phyloP scores from a whole-genome alignment of 306 rosid species.

The Quercus engelmannii region DNA sequence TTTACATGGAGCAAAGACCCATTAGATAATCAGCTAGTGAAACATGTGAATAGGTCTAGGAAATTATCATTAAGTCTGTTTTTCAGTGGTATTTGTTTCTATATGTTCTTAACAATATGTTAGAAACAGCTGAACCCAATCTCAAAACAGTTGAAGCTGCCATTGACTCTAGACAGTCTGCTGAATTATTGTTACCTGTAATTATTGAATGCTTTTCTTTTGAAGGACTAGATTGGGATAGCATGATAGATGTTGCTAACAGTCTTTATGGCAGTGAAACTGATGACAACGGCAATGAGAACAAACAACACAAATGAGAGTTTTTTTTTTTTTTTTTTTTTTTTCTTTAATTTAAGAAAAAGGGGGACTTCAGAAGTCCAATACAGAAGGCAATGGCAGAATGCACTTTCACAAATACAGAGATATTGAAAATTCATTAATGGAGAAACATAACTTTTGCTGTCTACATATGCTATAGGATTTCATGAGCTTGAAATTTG shows the following conservation, averaged over 20 bases:
- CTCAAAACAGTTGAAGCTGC: background rate
- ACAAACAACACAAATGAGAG: background rate
- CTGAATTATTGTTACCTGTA: background rate
- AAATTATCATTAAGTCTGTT: too few species aligned
- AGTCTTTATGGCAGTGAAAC: background rate
- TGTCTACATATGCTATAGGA: background rate
- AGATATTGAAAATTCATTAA: background rate
- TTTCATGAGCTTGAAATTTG: background rate
- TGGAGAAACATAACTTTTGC: background rate
- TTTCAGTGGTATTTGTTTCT: too few species aligned
- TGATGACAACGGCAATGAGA: background rate
- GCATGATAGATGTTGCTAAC: background rate
- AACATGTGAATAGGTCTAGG: too few species aligned
- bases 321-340: too few species aligned
- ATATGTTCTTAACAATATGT: background rate
- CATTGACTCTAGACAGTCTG: background rate
- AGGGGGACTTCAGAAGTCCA: background rate
- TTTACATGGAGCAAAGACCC: background rate
- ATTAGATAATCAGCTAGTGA: background rate
- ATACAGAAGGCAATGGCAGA: background rate
- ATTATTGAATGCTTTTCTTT: background rate
- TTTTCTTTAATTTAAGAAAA: too few species aligned
- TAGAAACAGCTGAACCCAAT: background rate
- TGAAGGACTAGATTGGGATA: background rate
- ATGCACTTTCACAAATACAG: background rate